Base-by-base conservation (phyloP, 352 stramenopile genomes). In the Globisporangium uncinulatum region DNA sequence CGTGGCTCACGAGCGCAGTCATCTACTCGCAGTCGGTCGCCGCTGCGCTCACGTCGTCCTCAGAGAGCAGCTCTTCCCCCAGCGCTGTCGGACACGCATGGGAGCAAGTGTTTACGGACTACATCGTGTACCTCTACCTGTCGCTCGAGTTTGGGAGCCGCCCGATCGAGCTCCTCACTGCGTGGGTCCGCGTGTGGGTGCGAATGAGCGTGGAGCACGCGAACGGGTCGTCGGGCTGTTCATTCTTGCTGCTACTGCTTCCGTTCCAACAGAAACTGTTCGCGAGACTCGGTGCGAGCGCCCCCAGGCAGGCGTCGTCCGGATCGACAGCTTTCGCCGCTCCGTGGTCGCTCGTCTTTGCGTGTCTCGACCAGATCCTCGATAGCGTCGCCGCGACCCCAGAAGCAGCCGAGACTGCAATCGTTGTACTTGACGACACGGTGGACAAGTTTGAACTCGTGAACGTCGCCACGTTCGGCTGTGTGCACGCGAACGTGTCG, bases 181-280 rank as follows among this genome's bases (percentile, higher is more conserved):
- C 62, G 8, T 92, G 79, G 81, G 24, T 92, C 9, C 52, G 32
- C 20, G 74, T 65, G 11, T 89, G 76, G 81, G 61, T 87, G 14
- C 63, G 51, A 17, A 67, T 58, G 37, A 79, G 74, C 32, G 47
- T 80, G 8, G 43, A 57, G n/a, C 57, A 59, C 45, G 57, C 59
- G 17, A 34, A 11, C n/a, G 59, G 66, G 1, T 36, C 51, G 48
- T 46, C 52, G 29, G 46, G n/a, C 24, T 17, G 32, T 1, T 8
- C 50, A 37, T 20, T 48, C 13, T 24, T 79, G 2, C 56, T 85
- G 8, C 54, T 66, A 7, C 39, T 81, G 3, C 63, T 84, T 8
- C 71, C 73, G 11, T 82, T 80, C 20, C 78, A 86, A 60, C 69
- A 85, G 37, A 62, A 72, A 31, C 58, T 80, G 32, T 83, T 81